Evolutionary conservation across 1,284 basidiomycete genomes (phyloP).

Genomic region (Sanghuangporus baumii): DNA sequence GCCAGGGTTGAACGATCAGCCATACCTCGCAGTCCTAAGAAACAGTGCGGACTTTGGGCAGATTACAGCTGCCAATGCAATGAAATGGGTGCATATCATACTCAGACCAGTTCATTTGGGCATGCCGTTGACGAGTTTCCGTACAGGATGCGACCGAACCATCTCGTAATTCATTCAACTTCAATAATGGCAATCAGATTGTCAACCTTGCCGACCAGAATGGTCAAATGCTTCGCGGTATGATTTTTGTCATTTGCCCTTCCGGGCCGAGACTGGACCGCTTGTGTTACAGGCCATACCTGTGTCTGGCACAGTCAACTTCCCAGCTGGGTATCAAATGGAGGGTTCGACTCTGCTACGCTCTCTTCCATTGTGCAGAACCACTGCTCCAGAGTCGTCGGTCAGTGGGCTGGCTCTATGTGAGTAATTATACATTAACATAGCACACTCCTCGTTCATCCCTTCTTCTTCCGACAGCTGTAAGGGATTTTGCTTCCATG

Average conservation of each 20-base stretch:
- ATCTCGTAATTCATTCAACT: slow-evolving; percentile 25
- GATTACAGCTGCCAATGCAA: slow-evolving; percentile 33
- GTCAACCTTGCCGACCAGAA: slow-evolving; percentile 24
- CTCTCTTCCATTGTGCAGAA: slow-evolving; percentile 20
- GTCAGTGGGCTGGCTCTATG: slow-evolving; percentile 19
- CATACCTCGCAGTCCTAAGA: slow-evolving; percentile 22
- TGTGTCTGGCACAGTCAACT: slow-evolving; percentile 23
- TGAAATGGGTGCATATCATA: slow-evolving; percentile 30
- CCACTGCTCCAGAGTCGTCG: slow-evolving; percentile 20
- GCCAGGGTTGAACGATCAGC: slow-evolving; percentile 20
- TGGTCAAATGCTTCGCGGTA: slow-evolving; percentile 18
- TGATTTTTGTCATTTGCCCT: neutral
- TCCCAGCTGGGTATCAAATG: slow-evolving; percentile 23
- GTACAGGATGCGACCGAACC: slow-evolving; percentile 20
- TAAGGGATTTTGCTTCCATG: neutral
- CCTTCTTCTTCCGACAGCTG: neutral
- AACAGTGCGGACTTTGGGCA: slow-evolving; percentile 30
- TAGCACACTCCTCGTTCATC: neutral
- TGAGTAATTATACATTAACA: neutral
- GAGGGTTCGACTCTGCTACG: slow-evolving; percentile 19
- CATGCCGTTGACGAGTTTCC: too few species aligned
- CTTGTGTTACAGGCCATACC: slow-evolving; percentile 14
- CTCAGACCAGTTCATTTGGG: too few species aligned
- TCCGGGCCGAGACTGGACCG: neutral
- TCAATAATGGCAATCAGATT: slow-evolving; percentile 23